These are phyloP conservation scores for Dioscorea dumetorum DNA, from an alignment of 106 monocot genomes.

Conservation along the genomic window DNA sequence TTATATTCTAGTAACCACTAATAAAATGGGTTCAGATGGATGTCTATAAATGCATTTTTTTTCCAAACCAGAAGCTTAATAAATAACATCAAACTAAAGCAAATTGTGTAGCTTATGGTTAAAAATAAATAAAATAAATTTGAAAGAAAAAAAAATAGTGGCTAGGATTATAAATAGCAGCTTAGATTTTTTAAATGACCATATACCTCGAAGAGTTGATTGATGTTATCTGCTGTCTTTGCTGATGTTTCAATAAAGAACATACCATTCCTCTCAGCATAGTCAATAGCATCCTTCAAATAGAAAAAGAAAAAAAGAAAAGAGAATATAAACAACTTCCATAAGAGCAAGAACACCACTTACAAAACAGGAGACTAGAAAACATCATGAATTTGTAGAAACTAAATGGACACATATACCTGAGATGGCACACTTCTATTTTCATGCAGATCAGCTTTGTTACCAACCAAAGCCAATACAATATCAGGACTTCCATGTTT, in stretches of 20 bases:
- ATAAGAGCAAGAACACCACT: too few relatives aligned
- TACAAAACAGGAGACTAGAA: too few relatives aligned
- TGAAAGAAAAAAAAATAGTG: too few relatives aligned
- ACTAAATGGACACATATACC: constrained; percentile 22
- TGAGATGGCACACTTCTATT: constrained; percentile 61
- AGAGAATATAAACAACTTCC: not conserved
- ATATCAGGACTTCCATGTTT: constrained; percentile 97
- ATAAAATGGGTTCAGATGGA: too few relatives aligned
- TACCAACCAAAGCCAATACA: constrained; percentile 94
- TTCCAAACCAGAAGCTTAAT: too few relatives aligned
- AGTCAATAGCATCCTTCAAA: constrained; percentile 76
- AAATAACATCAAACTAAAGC: too few relatives aligned
- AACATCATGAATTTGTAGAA: not conserved
- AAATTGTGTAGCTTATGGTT: too few relatives aligned
- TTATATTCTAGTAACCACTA: too few relatives aligned
- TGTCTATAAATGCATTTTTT: too few relatives aligned
- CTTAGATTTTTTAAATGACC: not conserved
- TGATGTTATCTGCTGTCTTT: constrained; percentile 97
- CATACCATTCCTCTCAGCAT: constrained; percentile 95
- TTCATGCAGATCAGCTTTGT: constrained; percentile 97
- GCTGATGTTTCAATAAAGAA: constrained; percentile 98
- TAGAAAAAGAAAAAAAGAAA: constrained; percentile 1
- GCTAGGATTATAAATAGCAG: too few relatives aligned
- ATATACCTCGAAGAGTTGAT: constrained; percentile 93
- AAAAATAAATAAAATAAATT: too few relatives aligned